Conservation (phyloP, 2,329 filamentous ascomycete species). For the Cladosporium sphaerospermum region DNA sequence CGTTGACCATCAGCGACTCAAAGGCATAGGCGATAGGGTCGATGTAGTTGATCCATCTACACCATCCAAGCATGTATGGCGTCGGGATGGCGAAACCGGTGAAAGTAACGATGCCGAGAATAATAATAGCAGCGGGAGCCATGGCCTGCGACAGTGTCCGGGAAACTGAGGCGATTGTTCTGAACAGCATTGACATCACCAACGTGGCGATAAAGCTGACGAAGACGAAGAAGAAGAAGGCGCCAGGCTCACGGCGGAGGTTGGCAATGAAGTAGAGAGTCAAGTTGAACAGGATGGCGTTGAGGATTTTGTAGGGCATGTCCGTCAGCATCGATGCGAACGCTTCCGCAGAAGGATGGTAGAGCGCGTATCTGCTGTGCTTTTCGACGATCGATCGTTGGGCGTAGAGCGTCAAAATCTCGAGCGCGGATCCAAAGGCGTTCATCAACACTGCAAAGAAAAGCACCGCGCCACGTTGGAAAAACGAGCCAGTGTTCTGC, state of each 20-base stretch:
- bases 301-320: slow-evolving; percentile 74
- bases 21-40: slow-evolving; percentile 77
- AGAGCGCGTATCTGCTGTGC: slow-evolving; percentile 77
- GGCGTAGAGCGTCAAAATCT: slow-evolving; percentile 79
- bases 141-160: slow-evolving; percentile 57
- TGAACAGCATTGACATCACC: slow-evolving; percentile 81
- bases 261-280: slow-evolving; percentile 84
- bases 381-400: slow-evolving; percentile 92
- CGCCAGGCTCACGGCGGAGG: slow-evolving; percentile 63
- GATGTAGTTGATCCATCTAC: slow-evolving; percentile 74
- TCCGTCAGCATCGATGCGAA: slow-evolving; percentile 80
- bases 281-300: slow-evolving; percentile 70
- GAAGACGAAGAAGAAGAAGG: slow-evolving; percentile 82
- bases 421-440: slow-evolving; percentile 72
- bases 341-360: slow-evolving; percentile 86
- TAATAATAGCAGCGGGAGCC: slow-evolving; percentile 51
- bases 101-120: slow-evolving; percentile 59
- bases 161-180: slow-evolving; percentile 70
- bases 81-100: slow-evolving; percentile 59
- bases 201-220: slow-evolving; percentile 68
- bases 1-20: slow-evolving; percentile 64
- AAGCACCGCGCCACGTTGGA: slow-evolving; percentile 68
- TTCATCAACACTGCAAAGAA: slow-evolving; percentile 88
- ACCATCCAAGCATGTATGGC: slow-evolving; percentile 69
- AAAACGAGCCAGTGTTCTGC: slow-evolving; percentile 64